Evolutionary conservation across 2,329 filamentous ascomycete species (phyloP), one percentile per base, ranked within the genome.

Genomic region (Pestalotiopsis sp.): DNA sequence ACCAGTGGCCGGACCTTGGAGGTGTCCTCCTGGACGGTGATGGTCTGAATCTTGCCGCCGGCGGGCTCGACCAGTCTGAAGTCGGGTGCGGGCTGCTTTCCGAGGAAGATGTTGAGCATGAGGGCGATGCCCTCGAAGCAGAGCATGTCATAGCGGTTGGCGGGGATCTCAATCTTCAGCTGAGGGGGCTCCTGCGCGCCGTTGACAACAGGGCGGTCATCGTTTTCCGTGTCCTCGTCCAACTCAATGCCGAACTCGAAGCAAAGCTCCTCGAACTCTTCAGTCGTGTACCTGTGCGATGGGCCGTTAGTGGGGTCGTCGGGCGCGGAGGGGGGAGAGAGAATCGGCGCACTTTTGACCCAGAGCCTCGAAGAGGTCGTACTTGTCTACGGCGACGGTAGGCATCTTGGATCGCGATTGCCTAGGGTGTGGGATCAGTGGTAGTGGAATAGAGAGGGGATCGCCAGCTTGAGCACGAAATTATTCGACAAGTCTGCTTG

Each of bases 191-290:
- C 93, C 82, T 97, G 92, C 74, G 91, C 89, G 79, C 92, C 92
- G 83, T 94, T 87, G 76, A 93, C 87, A 69, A 92, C 84, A 39
- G 93, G 92, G 61, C 93, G 87, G 73, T 93, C 90, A 69, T 89
- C 86, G 76, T 93, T 87, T 74, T 93, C 92, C 64, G 93, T 96
- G 81, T 99, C 96, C 84, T 98, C 95, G 84, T 99, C 96, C 75
- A 99, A 89, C 83, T 99, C 96, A 79, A 99, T 97, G 70, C 95
- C 95, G 79, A 97, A 99, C 78, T 99, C 95, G 87, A 99, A 99
- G 83, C 96, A 98, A 75, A 99, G 87, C 78, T 97, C 93, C 82
- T 99, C 96, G 79, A 99, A 99, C 78, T 97, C 93, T 76, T 97
- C 90, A 72, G 93, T 96, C 67, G 95, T 97, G 82, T 93, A 95